Evolutionary conservation across 2,329 filamentous ascomycete species (phyloP), one percentile per base, ranked within the genome.

Genomic region (Ophiobolus disseminans): DNA sequence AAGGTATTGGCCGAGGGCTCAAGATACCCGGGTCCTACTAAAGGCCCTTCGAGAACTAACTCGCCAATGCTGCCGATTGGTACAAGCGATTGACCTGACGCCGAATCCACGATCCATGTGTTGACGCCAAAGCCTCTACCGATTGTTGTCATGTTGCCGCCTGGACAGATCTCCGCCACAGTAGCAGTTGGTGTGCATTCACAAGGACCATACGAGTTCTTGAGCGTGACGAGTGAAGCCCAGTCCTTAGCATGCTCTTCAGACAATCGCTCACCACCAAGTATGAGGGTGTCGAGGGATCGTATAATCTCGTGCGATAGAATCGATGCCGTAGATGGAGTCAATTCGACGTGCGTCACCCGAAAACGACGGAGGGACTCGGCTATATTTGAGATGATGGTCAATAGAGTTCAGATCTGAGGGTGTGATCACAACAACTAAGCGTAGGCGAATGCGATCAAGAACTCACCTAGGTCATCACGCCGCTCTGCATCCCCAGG

Each of bases 281-380:
- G 30, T 4, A 36, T 42, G n/a, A 50, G 6, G 21, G 30, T 46
- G 20, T 32, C 17, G 9, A 50, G 28, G 3, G 4, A 10, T 36
- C 42, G 48, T 14, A 50, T 31, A 10, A 11, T n/a, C n/a, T 25
- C 22, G 3, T 14, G 42, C 10, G 19, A n/a, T 11, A 52, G 73
- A 2, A 75, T 65, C 67, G 70, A 31, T 4, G 45, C 50, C 4
- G 55, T 43, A 5, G 53, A 46, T 10, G 56, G 47, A 5, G 53
- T 57, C 3, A 59, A 26, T 13, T 49, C 26, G 5, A 22, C 38
- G 32, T 13, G 79, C 58, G 45, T 78, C 69, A 57, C 80, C 77
- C 54, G 80, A 72, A 3, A 22, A 28, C 55, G 34, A 61, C 58
- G 4, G 74, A 74, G 3, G 73, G 75, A 50, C 74, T 76, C 11